Percentiles rank a stretch among this genome's conserved stretches.
Conservation (phyloP, 2,329 filamentous ascomycete genomes). For the Tolypocladium inflatum region DNA sequence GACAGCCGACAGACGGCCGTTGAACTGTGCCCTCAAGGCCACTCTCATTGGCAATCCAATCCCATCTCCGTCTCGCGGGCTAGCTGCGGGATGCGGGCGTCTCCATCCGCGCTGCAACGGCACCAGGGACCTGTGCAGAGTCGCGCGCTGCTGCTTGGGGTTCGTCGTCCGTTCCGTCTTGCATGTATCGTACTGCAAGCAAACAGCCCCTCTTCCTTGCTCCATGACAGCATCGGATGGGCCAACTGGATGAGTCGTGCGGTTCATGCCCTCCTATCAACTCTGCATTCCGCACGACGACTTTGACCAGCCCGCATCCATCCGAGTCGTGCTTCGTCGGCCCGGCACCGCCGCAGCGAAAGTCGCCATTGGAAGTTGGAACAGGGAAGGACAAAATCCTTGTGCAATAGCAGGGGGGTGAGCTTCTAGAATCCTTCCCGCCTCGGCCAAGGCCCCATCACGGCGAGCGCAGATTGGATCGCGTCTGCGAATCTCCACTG, state of each 20-base stretch:
- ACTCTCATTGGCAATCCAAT: neutral
- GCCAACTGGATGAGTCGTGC: neutral
- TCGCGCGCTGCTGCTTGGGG: neutral
- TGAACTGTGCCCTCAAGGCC: too few relatives aligned
- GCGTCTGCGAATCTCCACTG: neutral
- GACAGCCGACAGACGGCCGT: neutral
- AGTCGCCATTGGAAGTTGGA: neutral
- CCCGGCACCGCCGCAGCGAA: neutral
- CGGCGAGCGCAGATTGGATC: neutral
- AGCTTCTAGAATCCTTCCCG: slow-evolving; percentile 2
- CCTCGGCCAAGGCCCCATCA: neutral
- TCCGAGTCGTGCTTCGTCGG: neutral
- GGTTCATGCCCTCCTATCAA: neutral
- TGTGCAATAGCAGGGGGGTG: neutral
- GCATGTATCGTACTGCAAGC: neutral
- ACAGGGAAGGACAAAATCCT: neutral
- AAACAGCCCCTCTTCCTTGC: neutral
- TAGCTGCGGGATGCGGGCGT: neutral
- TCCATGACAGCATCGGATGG: neutral
- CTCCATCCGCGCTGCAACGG: neutral
- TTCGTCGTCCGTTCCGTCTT: neutral
- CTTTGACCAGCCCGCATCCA: neutral
- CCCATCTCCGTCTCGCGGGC: neutral
- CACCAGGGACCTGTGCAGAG: neutral
- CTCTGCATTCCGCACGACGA: neutral